These are phyloP conservation scores for Parathielavia appendiculata DNA, from an alignment of 495 filamentous ascomycete genomes.

Conservation along the genomic window DNA sequence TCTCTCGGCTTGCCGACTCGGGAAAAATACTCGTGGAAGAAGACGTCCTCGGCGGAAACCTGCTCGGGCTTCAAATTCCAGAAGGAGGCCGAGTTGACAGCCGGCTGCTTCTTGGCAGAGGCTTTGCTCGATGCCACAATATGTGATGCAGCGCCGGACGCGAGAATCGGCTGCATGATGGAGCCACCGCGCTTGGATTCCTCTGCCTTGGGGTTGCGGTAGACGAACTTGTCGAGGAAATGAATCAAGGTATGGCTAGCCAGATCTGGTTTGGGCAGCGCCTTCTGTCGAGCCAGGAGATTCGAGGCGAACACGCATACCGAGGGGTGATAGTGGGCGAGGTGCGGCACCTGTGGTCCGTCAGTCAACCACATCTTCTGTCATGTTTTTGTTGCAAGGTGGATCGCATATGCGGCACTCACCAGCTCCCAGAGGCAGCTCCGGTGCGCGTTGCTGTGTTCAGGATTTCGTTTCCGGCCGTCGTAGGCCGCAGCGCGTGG, in stretches of 20 bases:
- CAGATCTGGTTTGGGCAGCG: conserved; percentile 83
- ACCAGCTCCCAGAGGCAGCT: conserved; percentile 92
- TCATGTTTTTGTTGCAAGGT: not conserved
- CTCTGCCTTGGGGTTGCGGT: conserved; percentile 76
- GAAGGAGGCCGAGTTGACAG: conserved; percentile 81
- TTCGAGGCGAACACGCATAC: conserved; percentile 78
- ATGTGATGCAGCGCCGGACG: conserved; percentile 53
- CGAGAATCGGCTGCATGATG: conserved; percentile 92
- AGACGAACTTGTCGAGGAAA: conserved; percentile 96
- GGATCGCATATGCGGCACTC: conserved; percentile 24
- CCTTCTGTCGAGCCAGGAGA: conserved; percentile 59
- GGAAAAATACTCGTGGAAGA: conserved; percentile 96
- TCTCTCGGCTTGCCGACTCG: conserved; percentile 61
- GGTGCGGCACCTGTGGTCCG: conserved; percentile 55
- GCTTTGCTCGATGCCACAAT: conserved; percentile 58
- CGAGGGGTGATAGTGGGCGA: conserved; percentile 86
- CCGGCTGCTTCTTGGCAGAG: conserved; percentile 44
- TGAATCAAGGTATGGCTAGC: conserved; percentile 81
- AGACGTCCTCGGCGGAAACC: conserved; percentile 84
- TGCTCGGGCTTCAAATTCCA: conserved; percentile 86
- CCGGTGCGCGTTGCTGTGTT: conserved; percentile 81
- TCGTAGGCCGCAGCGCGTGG: conserved; percentile 54
- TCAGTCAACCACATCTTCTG: not conserved
- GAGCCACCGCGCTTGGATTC: conserved; percentile 63
- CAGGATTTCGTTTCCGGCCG: conserved; percentile 82